Base-by-base conservation (phyloP, 805 yeast genomes). In the Alloascoidea africana region DNA sequence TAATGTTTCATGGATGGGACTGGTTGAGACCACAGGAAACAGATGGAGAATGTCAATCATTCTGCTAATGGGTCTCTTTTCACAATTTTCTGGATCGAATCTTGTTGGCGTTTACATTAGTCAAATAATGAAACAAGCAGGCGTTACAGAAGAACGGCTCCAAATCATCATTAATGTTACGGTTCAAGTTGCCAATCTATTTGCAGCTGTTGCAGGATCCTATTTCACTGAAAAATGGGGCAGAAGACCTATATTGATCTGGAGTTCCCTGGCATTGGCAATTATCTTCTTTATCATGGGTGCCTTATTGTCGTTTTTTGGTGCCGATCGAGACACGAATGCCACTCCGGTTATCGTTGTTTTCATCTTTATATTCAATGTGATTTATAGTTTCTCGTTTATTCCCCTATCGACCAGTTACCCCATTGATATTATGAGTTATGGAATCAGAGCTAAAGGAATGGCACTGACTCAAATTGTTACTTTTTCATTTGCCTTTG, bases 51-150 rank as follows among this genome's bases (percentile, higher is more conserved):
- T 51, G 41, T 46, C 47, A 46, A 51, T 51, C 36, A 47, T 49
- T 35, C 43, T 50, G 39, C 45, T 49, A 46, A 47, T 47, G 51
- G 52, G 52, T 27, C 47, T 50, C 18, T 48, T 52, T 16, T 47
- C 54, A 16, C 51, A 49, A 40, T 39, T 50, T 18, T 48, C 52
- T 14, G 55, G 55, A 14, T 41, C 48, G 17, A 49, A 48, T 40
- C 46, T 53, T 40, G 45, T 46, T 13, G 48, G 51, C 30, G 45
- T 48, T 23, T 23, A 23, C n/a, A 23, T 23, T 23, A 23, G 30
- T 23, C 30, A 23, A 23, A 23, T 23, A 8, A 23, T 23, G 30
- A n/a, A 23, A 23, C 30, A 23, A 23, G 30, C 30, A 8, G 30
- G 30, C n/a, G 30, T 23, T 23, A 23, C 30, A 8, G 30, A n/a